phyloP scores from a whole-genome alignment of 257 asterid species.

The Solanum megistacrolobum region DNA sequence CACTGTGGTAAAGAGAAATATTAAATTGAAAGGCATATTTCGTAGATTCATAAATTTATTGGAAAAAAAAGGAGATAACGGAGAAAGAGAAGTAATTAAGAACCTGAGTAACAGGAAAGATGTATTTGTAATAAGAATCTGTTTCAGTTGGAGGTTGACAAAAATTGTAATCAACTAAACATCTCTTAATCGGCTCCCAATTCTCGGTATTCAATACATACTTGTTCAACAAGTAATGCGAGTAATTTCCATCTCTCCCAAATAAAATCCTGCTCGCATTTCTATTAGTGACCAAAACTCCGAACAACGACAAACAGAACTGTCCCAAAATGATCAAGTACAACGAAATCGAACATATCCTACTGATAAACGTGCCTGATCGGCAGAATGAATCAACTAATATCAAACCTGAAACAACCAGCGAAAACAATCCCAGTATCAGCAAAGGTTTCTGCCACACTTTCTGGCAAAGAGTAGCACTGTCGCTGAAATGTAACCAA shows the following conservation, averaged over 20 bases:
- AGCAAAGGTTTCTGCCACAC: conserved; percentile 40
- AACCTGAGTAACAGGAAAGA: too few species aligned
- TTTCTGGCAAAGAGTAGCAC: conserved; percentile 31
- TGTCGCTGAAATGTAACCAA: conserved; percentile 17
- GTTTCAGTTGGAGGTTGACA: conserved; percentile 8
- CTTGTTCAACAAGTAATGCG: conserved; percentile 40
- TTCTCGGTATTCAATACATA: conserved; percentile 37
- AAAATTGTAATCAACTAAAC: conserved; percentile 27
- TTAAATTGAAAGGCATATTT: too few species aligned
- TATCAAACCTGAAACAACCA: conserved; percentile 31
- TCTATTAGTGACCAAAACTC: conserved; percentile 43
- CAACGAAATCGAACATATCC: conserved; percentile 5
- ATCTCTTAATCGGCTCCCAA: conserved; percentile 54
- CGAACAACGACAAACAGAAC: conserved; percentile 27
- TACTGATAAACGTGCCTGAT: background rate
- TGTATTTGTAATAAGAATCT: too few species aligned
- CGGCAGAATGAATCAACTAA: conserved; percentile 33
- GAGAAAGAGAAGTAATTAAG: too few species aligned
- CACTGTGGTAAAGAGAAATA: too few species aligned
- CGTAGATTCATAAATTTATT: too few species aligned
- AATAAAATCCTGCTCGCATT: conserved; percentile 37
- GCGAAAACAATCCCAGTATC: conserved; percentile 24
- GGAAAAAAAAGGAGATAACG: too few species aligned
- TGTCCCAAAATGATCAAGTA: conserved; percentile 22
- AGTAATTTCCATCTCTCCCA: conserved; percentile 51